Base-by-base conservation (phyloP, 2,329 filamentous ascomycete species). In the Diaporthe longicolla region DNA sequence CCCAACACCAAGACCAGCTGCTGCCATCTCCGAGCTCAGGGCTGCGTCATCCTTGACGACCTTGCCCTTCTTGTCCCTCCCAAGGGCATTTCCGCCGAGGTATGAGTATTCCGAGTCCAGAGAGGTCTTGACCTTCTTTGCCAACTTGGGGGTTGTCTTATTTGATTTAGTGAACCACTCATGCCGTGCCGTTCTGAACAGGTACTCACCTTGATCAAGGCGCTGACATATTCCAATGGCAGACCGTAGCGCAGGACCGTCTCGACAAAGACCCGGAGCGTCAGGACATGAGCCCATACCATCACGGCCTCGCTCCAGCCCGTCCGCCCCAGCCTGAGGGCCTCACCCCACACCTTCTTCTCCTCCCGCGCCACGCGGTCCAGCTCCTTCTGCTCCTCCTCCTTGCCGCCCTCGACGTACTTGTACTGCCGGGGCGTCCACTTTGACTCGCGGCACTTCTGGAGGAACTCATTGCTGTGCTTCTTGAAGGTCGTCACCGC, bases 361-460 rank as follows among this genome's bases (percentile, higher is more conserved):
- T 98, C 95, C 81, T 98, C 95, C 77, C 91, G 93, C 73, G 91
- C 90, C 65, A 97, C 90, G 74, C 93, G 91, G 78, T 96, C 93
- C 40, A 98, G 88, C 85, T 99, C 96, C 79, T 91, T 92, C 81
- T 93, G 91, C 84, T 99, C 97, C 81, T 95, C 94, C 82, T 98
- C 95, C 80, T 91, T 93, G 17, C 95, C 95, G 32, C 95, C 96
- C 81, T 97, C 93, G 72, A 95, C 93, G 82, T 97, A 94, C 84
- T 95, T 97, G 87, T 95, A 98, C 80, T 98, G 96, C 75, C 97
- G 91, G 2, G 97, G 97, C 54, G 94, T 96, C 95, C 96, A 99
- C 82, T 97, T 95, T 80, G 94, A 92, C 82, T 98, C 97, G 77
- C 97, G 90, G 80, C 93, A 95, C 85, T 98, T 98, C 83, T 97